Base-by-base conservation (phyloP, 768 basidiomycete species). In the Pleurotus djamor region DNA sequence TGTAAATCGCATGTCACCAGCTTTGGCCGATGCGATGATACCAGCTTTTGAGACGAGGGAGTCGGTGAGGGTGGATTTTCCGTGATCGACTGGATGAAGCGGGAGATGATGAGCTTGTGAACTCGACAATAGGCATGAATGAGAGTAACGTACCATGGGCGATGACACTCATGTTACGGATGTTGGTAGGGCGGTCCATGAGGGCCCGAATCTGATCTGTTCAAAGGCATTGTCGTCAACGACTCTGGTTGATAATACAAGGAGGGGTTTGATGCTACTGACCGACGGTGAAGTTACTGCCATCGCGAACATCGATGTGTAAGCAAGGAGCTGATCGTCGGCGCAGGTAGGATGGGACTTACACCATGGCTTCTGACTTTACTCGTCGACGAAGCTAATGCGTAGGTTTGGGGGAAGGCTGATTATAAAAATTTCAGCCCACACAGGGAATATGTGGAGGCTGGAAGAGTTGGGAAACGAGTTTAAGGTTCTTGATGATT, bases 61-160 rank as follows among this genome's bases (percentile, higher is more conserved):
- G 77, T 99, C 97, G 66, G 97, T 98, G 67, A 99, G 88, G 68
- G 97, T 99, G 59, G 97, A 99, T 79, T 99, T 99, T 80, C 97
- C 97, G 81, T 99, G 97, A 78, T 99, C 97, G 85, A 99, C 97
- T 94, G 69, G 8, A 61, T 66, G 64, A 36, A 52, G n/a, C 60
- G 43, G 12, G 43, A 64, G 50, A 58, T 67, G 44, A 38, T 35
- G 41, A 16, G 43, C 52, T 17, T n/a, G 10, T 44, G 48, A 51
- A 61, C 45, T 48, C 60, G 61, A 54, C 43, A 51, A 51, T 37
- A 56, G 35, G 50, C 57, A 28, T 28, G 1, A 3, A 28, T 3
- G 21, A 58, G 37, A n/a, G 48, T 54, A 38, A 76, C 87, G 69
- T 58, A 91, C 92, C 92, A 77, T 94, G 91, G 68, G 92, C 92